These are phyloP conservation scores for Carex littledalei DNA, from an alignment of 176 grass and related monocot genomes.

Conservation along the genomic window DNA sequence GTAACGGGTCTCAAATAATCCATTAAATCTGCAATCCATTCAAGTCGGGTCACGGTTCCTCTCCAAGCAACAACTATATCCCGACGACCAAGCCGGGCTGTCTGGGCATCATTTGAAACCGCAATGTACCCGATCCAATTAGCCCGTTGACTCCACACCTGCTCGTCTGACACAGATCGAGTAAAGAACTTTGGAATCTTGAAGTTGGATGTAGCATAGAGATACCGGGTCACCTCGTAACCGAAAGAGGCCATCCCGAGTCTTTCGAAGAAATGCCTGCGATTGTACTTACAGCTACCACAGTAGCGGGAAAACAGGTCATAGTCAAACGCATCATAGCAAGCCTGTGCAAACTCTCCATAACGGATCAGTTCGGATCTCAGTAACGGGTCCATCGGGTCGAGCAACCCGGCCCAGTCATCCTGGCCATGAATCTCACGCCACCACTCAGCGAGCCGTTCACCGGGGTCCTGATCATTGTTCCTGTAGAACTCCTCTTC, in stretches of 20 bases:
- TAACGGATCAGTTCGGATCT: constrained; percentile 70
- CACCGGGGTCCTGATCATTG: not conserved
- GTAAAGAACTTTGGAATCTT: constrained; percentile 35
- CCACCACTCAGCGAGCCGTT: constrained; percentile 41
- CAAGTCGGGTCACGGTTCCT: constrained; percentile 68
- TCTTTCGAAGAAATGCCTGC: constrained; percentile 28
- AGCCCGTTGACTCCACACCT: constrained; percentile 72
- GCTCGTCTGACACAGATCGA: constrained; percentile 11
- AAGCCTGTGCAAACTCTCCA: constrained; percentile 79
- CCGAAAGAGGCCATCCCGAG: constrained; percentile 45
- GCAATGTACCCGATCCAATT: constrained; percentile 97
- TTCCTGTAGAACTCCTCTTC: not conserved
- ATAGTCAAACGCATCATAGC: constrained; percentile 90
- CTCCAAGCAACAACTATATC: constrained; percentile 87
- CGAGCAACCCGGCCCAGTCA: constrained; percentile 65
- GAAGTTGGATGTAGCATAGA: constrained; percentile 44
- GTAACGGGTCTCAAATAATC: constrained; percentile 55
- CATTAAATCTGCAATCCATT: constrained; percentile 90
- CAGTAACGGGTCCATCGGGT: constrained; percentile 72
- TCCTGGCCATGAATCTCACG: constrained; percentile 65
- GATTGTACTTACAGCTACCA: constrained; percentile 64
- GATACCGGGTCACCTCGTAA: constrained; percentile 41
- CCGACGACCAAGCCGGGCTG: constrained; percentile 52
- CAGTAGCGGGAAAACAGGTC: constrained; percentile 57
- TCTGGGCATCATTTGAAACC: constrained; percentile 58